Conservation (phyloP, 441 rosid species). For the Adansonia grandidieri region DNA sequence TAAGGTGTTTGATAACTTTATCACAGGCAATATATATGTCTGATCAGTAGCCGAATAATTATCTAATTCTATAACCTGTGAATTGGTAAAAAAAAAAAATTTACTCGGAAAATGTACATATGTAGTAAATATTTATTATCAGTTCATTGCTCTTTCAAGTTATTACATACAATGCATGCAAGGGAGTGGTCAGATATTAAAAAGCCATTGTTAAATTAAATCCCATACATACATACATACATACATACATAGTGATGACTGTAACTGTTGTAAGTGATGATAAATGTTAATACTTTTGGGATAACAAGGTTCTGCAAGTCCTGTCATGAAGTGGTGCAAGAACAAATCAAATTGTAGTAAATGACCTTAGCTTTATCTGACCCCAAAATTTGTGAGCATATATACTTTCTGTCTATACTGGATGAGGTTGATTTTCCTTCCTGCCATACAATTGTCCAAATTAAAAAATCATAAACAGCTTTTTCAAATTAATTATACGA, state of each 20-base stretch:
- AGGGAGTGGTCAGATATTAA: no score
- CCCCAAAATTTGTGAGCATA: slow-evolving; percentile 21
- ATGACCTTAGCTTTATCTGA: background rate
- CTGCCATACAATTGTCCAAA: background rate
- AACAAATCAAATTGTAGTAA: background rate
- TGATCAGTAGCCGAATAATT: background rate
- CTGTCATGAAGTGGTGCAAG: slow-evolving; percentile 8
- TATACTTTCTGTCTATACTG: background rate
- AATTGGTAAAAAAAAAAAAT: no score
- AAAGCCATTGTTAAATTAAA: no score
- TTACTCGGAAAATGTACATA: no score
- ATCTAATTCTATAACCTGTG: background rate
- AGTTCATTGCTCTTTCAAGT: no score
- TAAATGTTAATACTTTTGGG: background rate
- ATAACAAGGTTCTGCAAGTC: slow-evolving; percentile 9
- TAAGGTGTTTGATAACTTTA: background rate
- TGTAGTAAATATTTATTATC: no score
- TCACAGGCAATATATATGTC: background rate
- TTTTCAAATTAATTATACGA: background rate
- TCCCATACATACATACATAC: background rate
- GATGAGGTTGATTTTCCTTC: background rate
- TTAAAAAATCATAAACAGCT: background rate
- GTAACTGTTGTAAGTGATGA: background rate
- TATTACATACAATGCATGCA: no score
- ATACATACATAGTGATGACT: no score